Percentiles rank a stretch among this genome's conserved stretches.
Conservation (phyloP, 2,329 filamentous ascomycete species). For the Cladosporium colombiae region DNA sequence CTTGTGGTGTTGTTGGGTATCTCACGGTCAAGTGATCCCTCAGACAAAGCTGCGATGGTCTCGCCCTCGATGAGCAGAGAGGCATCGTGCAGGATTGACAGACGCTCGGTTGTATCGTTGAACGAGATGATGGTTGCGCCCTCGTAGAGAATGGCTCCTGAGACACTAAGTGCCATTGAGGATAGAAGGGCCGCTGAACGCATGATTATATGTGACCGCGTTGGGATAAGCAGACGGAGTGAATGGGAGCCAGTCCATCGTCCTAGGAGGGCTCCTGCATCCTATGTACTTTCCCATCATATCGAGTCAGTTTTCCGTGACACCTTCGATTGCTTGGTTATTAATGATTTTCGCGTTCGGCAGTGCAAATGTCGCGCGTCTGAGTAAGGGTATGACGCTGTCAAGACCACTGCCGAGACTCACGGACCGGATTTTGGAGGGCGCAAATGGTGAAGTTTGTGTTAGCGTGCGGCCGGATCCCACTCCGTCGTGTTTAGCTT, state of each 20-base stretch:
- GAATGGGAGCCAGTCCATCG: neutral
- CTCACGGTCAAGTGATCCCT: slow-evolving; percentile 26
- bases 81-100: slow-evolving; percentile 44
- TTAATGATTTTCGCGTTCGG: neutral
- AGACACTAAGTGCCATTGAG: slow-evolving; percentile 9
- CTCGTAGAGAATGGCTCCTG: slow-evolving; percentile 16
- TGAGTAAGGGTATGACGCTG: neutral
- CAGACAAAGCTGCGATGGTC: slow-evolving; percentile 39
- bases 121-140: slow-evolving; percentile 47
- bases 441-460: slow-evolving; percentile 7
- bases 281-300: slow-evolving; percentile 7
- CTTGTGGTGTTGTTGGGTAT: slow-evolving; percentile 40
- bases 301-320: neutral
- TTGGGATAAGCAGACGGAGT: neutral
- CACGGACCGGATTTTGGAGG: neutral
- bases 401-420: slow-evolving; percentile 2
- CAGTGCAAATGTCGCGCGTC: neutral
- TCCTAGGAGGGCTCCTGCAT: neutral
- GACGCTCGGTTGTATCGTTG: slow-evolving; percentile 36
- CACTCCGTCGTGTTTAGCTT: neutral
- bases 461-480: neutral
- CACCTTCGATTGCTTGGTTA: neutral
- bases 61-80: slow-evolving; percentile 46
- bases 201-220: neutral
- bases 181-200: slow-evolving; percentile 9